Evolutionary conservation across 2,329 filamentous ascomycete genomes (phyloP).

Genomic region (Fusarium zealandicum): DNA sequence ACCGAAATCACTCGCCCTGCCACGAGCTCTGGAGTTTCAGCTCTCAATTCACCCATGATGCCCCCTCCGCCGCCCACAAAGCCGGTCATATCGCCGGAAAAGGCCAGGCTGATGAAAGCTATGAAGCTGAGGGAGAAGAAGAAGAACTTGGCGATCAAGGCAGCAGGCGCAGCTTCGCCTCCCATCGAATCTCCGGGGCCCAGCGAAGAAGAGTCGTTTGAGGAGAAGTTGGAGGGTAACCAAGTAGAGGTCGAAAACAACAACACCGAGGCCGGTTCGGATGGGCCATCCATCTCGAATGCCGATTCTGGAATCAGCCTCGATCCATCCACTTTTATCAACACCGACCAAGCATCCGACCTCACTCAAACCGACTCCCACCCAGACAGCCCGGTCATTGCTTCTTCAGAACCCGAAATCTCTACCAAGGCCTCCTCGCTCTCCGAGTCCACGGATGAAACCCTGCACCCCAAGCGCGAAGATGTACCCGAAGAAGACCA

Average conservation of each 20-base stretch:
- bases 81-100: slow-evolving; percentile 80
- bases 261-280: slow-evolving; percentile 33
- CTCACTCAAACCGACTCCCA: slow-evolving; percentile 63
- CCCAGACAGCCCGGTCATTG: slow-evolving; percentile 61
- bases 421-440: slow-evolving; percentile 71
- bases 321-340: slow-evolving; percentile 51
- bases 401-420: slow-evolving; percentile 62
- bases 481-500: slow-evolving; percentile 29
- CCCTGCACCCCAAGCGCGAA: slow-evolving; percentile 51
- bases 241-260: slow-evolving; percentile 33
- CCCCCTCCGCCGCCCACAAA: slow-evolving; percentile 53
- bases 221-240: slow-evolving; percentile 34
- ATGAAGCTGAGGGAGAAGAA: slow-evolving; percentile 89
- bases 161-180: slow-evolving; percentile 30
- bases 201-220: slow-evolving; percentile 33
- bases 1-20: slow-evolving; percentile 46
- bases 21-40: slow-evolving; percentile 55
- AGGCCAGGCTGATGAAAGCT: slow-evolving; percentile 91
- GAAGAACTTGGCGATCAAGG: slow-evolving; percentile 42
- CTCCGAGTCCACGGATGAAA: slow-evolving; percentile 69
- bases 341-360: slow-evolving; percentile 56
- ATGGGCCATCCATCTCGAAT: slow-evolving; percentile 49
- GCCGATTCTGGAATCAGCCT: slow-evolving; percentile 64
- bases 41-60: slow-evolving; percentile 48
- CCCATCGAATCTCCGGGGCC: slow-evolving; percentile 26